phyloP scores from a whole-genome alignment of 495 filamentous ascomycete genomes.

The Neurospora africana region DNA sequence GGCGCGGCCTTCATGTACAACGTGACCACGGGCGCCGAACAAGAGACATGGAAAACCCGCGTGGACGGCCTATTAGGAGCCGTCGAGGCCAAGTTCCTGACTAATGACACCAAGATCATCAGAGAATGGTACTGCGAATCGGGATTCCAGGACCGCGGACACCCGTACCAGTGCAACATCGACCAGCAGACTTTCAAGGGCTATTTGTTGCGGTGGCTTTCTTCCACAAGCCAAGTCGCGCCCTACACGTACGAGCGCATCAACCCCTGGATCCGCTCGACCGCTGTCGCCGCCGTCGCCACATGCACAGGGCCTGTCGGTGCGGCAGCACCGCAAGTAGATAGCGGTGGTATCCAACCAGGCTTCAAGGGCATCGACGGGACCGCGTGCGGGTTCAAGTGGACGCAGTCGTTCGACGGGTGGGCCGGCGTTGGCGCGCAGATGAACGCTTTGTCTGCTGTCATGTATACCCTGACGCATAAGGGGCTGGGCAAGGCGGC shows the following conservation, averaged over 20 bases:
- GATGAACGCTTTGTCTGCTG: constrained; percentile 57
- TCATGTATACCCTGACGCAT: constrained; percentile 52
- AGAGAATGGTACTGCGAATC: constrained; percentile 61
- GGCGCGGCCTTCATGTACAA: constrained; percentile 76
- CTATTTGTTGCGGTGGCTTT: constrained; percentile 61
- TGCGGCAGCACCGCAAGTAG: constrained; percentile 21
- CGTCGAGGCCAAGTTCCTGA: constrained; percentile 46
- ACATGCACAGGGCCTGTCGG: constrained; percentile 49
- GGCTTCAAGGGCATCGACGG: constrained; percentile 37
- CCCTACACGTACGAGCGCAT: constrained; percentile 49
- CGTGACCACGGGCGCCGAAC: constrained; percentile 39
- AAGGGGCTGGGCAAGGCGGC: constrained; percentile 14
- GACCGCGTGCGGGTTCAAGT: constrained; percentile 44
- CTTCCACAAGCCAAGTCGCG: constrained; percentile 53
- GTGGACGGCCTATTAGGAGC: constrained; percentile 45
- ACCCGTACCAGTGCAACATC: constrained; percentile 43
- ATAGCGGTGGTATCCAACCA: constrained; percentile 46
- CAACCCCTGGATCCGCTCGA: constrained; percentile 44
- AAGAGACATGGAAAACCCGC: constrained; percentile 42
- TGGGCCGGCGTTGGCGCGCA: constrained; percentile 55
- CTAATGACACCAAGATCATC: constrained; percentile 45
- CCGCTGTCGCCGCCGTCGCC: constrained; percentile 50
- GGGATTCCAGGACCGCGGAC: constrained; percentile 23
- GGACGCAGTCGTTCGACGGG: constrained; percentile 34
- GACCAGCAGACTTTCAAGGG: constrained; percentile 71